Conservation (phyloP, 2,329 filamentous ascomycete species). For the Achaetomium macrosporum region DNA sequence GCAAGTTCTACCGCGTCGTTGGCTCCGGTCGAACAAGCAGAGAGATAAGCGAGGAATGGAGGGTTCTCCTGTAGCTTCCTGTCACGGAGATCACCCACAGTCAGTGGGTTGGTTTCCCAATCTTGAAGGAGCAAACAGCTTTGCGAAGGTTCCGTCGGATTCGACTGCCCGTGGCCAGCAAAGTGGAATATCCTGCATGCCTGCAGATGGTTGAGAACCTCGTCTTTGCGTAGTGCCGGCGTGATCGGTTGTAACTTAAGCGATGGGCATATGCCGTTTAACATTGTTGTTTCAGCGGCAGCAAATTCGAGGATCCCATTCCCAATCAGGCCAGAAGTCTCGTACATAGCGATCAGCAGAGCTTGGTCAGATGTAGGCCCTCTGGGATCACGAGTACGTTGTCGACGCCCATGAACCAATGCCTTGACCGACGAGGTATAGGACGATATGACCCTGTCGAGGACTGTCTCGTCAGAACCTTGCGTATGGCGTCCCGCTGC, state of each 20-base stretch:
- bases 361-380: no score
- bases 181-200: neutral
- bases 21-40: conserved; percentile 32
- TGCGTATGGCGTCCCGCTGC: neutral
- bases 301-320: no score
- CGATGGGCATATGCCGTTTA: no score
- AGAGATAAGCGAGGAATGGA: conserved; percentile 36
- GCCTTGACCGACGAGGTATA: neutral
- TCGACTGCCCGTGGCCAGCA: neutral
- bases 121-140: neutral
- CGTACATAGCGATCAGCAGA: no score
- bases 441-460: neutral
- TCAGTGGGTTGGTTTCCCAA: no score
- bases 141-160: neutral
- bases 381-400: no score
- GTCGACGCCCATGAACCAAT: no score
- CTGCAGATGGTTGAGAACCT: neutral
- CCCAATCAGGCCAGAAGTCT: no score
- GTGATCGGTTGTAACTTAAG: no score
- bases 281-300: no score
- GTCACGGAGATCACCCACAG: no score
- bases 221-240: no score
- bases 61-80: neutral
- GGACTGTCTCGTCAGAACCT: neutral
- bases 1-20: conserved; percentile 21